Base-by-base conservation (phyloP, 257 asterid species). In the Gentiana macrophylla region DNA sequence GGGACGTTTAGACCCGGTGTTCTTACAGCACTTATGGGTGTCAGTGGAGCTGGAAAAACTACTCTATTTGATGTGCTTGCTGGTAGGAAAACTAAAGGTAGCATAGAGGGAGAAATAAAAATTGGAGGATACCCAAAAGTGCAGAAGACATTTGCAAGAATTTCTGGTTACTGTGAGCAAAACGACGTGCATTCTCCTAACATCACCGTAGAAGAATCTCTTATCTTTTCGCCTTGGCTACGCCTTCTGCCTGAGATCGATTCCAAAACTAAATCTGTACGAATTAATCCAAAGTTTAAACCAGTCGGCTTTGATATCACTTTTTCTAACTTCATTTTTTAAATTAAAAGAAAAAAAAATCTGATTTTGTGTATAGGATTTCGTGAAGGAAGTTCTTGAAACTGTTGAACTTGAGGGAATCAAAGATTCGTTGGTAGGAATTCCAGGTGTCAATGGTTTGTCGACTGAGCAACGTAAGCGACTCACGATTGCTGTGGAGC, bases 1-100 rank as follows among this genome's bases (percentile, higher is more conserved):
- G 89, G 80, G 45, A 70, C 89, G 62, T 67, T 81, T 13, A 75
- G 80, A 38, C 89, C 89, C 8, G 84, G 88, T 50, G 68, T 80
- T 50, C 84, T 80, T 10, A 75, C 88, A 36, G 88, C 88, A 49
- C 76, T 80, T 49, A 80, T 80, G 88, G 88, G 88, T 32, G 82
- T 80, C 38, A 77, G 79, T 61, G 88, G 84, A 64, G 84, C 88
- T 0, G 88, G 88, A 5, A 80, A 80, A 68, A 80, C 88, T 4
- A 80, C 88, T 34, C 84, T 80, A 32, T 84, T 80, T 49, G 88
- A 80, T 55, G 88, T 80, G 34, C 84, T 80, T 48, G 68, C 88
- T 3, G 84, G 88, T 36, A 70, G 88, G 67, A 80, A 80, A 67
- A 75, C 84, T 11, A 75, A 60, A 15, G 88, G 88, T 5, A 53